Base-by-base conservation (phyloP, 108 stramenopile species). In the Bacterosira constricta region DNA sequence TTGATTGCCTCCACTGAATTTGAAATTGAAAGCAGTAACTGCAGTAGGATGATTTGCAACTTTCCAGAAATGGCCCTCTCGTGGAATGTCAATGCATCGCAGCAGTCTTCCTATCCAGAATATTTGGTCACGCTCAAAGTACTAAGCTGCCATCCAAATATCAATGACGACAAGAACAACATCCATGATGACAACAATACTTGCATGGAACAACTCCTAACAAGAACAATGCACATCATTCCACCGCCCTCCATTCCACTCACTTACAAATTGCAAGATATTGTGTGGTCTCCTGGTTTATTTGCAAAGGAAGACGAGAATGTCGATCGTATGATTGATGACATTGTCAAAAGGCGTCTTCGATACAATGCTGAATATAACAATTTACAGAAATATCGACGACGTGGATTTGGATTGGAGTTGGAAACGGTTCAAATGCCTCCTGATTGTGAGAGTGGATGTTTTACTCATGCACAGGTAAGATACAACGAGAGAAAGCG, bases 401-500 rank as follows among this genome's bases (percentile, higher is more conserved):
- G 72, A 34, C 53, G 72, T 46, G 72, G 72, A 12, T 73, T 73
- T 65, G 72, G 72, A 18, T 32, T 73, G 6, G 72, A 73, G 30
- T 49, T 73, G 63, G 72, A 73, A 47, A 73, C 72, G 6, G 72
- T 73, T 34, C 63, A 57, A 47, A 30, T 73, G 45, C 63, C 72
- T 23, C 61, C 63, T 26, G 72, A 73, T 57, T 34, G 35, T 20
- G 72, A 73, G 34, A 53, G 37, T 37, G 63, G 18, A 10, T 73
- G 72, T 65, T 73, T 49, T n/a, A 73, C 72, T 45, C 72, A 73
- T 15, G n/a, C n/a, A n/a, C n/a, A n/a, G n/a, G n/a, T n/a, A n/a
- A n/a, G n/a, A n/a, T n/a, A n/a, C n/a, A n/a, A n/a, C n/a, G n/a
- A n/a, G n/a, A n/a, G n/a, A n/a, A n/a, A n/a, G n/a, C n/a, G n/a